Evolutionary conservation across 2,329 filamentous ascomycete species (phyloP).

Genomic region (Scleromitrula shiraiana): DNA sequence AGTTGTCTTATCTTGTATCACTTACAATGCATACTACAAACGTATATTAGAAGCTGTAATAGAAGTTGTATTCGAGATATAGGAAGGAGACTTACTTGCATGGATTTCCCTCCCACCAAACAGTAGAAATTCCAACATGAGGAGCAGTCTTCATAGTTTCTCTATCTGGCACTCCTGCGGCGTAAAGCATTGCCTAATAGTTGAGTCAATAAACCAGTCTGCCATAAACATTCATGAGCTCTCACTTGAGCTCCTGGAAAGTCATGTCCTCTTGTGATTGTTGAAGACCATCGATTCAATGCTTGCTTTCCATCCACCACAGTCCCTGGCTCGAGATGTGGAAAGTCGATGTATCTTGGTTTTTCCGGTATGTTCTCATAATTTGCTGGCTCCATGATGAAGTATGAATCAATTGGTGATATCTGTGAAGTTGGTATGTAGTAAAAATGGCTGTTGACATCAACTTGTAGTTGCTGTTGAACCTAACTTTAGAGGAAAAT

Average conservation of each 20-base stretch:
- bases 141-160: conserved; percentile 84
- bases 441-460: background rate
- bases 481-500: background rate
- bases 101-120: conserved; percentile 97
- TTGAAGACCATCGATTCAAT: conserved; percentile 80
- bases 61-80: conserved; percentile 6
- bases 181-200: conserved; percentile 82
- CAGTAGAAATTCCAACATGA: conserved; percentile 82
- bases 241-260: conserved; percentile 72
- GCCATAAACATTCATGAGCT: conserved; percentile 11
- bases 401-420: background rate
- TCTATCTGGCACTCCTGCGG: conserved; percentile 75
- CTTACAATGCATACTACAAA: conserved; percentile 40
- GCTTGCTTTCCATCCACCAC: conserved; percentile 47
- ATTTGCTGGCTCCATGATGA: conserved; percentile 22
- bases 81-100: conserved; percentile 64
- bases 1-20: conserved; percentile 3
- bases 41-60: conserved; percentile 8
- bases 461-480: background rate
- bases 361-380: conserved; percentile 17
- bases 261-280: conserved; percentile 52
- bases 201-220: background rate
- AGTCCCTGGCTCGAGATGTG: conserved; percentile 24
- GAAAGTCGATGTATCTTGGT: conserved; percentile 28
- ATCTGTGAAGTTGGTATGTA: background rate